Evolutionary conservation across 257 asterid species (phyloP).

Genomic region (Striga asiatica): DNA sequence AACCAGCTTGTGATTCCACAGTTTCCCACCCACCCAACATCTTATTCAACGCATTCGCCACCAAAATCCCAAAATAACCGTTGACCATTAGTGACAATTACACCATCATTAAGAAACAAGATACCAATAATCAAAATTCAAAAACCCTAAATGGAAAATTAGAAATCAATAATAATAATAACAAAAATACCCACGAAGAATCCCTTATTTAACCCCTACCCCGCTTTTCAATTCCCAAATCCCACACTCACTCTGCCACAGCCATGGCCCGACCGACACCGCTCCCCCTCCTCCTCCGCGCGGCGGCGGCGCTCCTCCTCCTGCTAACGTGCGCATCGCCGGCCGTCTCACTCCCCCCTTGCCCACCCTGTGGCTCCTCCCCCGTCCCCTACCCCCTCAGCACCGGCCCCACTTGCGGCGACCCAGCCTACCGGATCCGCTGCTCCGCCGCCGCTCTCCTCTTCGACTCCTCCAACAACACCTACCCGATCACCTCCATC

Average conservation of each 20-base stretch:
- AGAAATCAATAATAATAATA: too few species aligned
- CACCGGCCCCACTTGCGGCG: background rate
- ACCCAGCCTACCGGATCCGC: conserved; percentile 10
- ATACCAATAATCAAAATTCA: too few species aligned
- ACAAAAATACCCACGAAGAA: too few species aligned
- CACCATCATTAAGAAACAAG: too few species aligned
- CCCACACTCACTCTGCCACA: background rate
- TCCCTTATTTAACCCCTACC: too few species aligned
- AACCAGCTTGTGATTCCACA: background rate
- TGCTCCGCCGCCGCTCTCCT: conserved; percentile 37
- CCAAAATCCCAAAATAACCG: too few species aligned
- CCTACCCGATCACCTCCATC: background rate
- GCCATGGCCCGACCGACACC: background rate
- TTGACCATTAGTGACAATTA: too few species aligned
- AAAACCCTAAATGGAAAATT: too few species aligned
- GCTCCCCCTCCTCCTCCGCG: background rate
- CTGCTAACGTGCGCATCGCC: background rate
- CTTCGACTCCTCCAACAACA: conserved; percentile 53
- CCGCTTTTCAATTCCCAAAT: too few species aligned
- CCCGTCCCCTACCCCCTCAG: conserved; percentile 10
- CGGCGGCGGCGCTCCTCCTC: too few species aligned
- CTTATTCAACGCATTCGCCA: too few species aligned
- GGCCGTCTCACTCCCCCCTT: background rate
- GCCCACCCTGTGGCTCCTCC: background rate
- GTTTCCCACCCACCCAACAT: background rate